Base-by-base conservation (phyloP, 768 basidiomycete genomes). In the Candolleomyces eurysporus region DNA sequence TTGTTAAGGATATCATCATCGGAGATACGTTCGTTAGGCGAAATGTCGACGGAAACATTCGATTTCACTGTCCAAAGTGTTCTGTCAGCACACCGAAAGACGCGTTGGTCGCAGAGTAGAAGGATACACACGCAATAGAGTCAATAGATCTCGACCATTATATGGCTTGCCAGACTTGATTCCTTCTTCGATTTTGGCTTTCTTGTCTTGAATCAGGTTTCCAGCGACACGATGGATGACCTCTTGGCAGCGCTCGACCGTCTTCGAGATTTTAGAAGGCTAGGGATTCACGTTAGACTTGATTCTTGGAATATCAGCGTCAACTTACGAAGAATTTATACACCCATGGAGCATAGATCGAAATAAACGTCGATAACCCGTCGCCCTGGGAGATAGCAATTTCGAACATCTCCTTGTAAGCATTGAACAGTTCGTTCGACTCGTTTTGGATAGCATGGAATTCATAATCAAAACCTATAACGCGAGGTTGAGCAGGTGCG, bases 391-490 rank as follows among this genome's bases (percentile, higher is more conserved):
- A 84, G 17, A 94, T 73, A 17, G 85, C 87, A 5, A 86, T 79
- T 64, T 85, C 88, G 61, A 94, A 94, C 87, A 95, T 91, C 59
- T 94, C 90, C 67, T 87, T 91, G 71, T 92, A 92, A 0, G 93
- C 92, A 32, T 73, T 71, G 65, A 93, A 89, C 8, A 94, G 79
- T 65, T 90, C 88, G 62, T 94, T 92, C 1, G 88, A 79, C 68
- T 91, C 88, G 49, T 91, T 82, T 50, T 89, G 81, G 40, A 96
- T 88, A 1, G 94, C 87, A 63, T 91, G 86, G 76, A 97, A 94
- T 60, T 88, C 79, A 67, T 96, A 96, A 64, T 88, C 91, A 68
- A 96, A 96, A 2, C 90, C 92, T 92, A 55, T 6, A 50, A 11
- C 54, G 8, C 42, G 31, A 26, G 14, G 31, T 42, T 65, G 31